phyloP scores from a whole-genome alignment of 2,329 filamentous ascomycete species.

The Colletotrichum gloeosporioides region DNA sequence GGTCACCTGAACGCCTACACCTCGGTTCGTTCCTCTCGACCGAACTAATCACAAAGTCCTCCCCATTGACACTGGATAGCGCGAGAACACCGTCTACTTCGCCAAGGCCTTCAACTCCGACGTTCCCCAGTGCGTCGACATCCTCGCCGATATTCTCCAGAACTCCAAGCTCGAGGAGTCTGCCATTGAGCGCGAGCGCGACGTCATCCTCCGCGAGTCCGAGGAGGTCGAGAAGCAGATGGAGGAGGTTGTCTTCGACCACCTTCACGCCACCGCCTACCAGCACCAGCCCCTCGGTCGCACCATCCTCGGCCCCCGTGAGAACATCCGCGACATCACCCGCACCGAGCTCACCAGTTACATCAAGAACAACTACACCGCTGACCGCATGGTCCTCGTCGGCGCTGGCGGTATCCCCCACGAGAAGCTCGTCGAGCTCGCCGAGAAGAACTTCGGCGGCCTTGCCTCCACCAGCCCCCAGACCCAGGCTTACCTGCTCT shows the following conservation, averaged over 20 bases:
- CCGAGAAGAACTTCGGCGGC: slow-evolving; percentile 90
- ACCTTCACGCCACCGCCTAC: slow-evolving; percentile 97
- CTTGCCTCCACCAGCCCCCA: slow-evolving; percentile 79
- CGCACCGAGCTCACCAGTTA: slow-evolving; percentile 91
- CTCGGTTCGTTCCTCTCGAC: slow-evolving; percentile 70
- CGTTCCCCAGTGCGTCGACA: slow-evolving; percentile 95
- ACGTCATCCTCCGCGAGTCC: slow-evolving; percentile 97
- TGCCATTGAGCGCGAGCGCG: slow-evolving; percentile 96
- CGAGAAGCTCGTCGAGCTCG: slow-evolving; percentile 90
- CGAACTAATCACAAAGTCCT: background rate
- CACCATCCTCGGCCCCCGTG: slow-evolving; percentile 94
- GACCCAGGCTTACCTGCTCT: slow-evolving; percentile 75
- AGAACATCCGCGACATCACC: slow-evolving; percentile 98
- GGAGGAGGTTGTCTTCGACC: slow-evolving; percentile 99
- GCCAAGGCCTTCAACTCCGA: slow-evolving; percentile 99
- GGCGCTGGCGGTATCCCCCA: slow-evolving; percentile 94
- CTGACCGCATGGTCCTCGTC: slow-evolving; percentile 98
- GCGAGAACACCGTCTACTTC: slow-evolving; percentile 99
- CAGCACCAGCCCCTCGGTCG: slow-evolving; percentile 95
- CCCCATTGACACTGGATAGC: slow-evolving; percentile 52
- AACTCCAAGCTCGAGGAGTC: slow-evolving; percentile 96
- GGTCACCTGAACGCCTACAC: slow-evolving; percentile 99
- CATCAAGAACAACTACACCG: slow-evolving; percentile 99
- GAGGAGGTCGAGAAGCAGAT: slow-evolving; percentile 99
- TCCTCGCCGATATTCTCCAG: slow-evolving; percentile 98